Evolutionary conservation across 768 basidiomycete species (phyloP), one percentile per base, ranked within the genome.

Genomic region (Amanita jacksonii): DNA sequence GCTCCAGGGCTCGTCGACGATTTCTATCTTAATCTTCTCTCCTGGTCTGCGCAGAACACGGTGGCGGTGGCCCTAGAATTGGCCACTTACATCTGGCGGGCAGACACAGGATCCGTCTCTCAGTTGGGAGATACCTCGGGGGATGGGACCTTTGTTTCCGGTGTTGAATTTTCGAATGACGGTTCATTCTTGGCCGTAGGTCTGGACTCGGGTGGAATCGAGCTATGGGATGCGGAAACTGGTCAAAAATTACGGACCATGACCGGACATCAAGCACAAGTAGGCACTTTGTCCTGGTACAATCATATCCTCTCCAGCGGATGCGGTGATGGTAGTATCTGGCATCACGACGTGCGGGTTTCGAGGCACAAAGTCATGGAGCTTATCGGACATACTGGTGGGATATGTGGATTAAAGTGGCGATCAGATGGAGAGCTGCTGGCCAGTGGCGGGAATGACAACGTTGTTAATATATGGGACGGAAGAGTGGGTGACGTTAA

Each of bases 381-480:
- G 51, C 67, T 99, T 16, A 64, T 83, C 2, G 93, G 93, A 0
- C 94, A 99, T 54, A 80, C 77, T 0, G 91, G 88, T 0, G 94
- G 97, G 59, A 88, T 96, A 9, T 97, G 93, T 57, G 91, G 93
- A 2, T 57, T 98, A 41, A 81, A 80, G 46, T 98, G 92, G 92
- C 70, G 92, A 36, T 57, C 69, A 2, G 93, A 93, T 52, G 90
- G 92, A 0, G 84, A 91, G 60, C 67, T 94, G 15, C 71, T 99
- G 18, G 94, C 94, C 0, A 91, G 88, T 51, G 94, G 94, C 2
- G 94, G 92, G 0, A 96, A 98, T 57, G 96, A 98, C 61, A 97
- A 98, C 51, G 91, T 96, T 15, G 92, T 98, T 43, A 94, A 96
- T 56, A 84, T 96, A 39, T 99, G 94, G 94, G 94, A 99, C 53